Conservation (phyloP, 1,139 yeast species). For the Debaryomyces nepalensis region DNA sequence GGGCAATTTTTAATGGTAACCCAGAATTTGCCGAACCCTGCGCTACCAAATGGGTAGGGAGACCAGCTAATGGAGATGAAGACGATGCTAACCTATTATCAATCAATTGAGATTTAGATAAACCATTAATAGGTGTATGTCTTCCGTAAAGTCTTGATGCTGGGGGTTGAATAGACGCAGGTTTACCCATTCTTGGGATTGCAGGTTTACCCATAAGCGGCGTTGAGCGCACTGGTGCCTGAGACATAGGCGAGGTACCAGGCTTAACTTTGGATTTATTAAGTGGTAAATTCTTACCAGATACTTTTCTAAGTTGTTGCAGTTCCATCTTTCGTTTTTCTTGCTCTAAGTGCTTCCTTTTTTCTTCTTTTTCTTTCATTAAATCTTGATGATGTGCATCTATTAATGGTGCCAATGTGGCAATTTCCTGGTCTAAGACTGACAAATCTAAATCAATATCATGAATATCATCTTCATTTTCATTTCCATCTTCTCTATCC, state of each 20-base stretch:
- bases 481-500: slow-evolving; percentile 21
- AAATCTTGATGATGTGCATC: slow-evolving; percentile 40
- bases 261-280: slow-evolving; percentile 5
- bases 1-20: slow-evolving; percentile 24
- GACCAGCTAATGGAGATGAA: slow-evolving; percentile 20
- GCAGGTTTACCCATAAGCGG: slow-evolving; percentile 49
- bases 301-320: slow-evolving; percentile 20
- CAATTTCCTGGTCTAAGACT: slow-evolving; percentile 46
- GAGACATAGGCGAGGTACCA: neutral
- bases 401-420: slow-evolving; percentile 44
- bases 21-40: slow-evolving; percentile 15
- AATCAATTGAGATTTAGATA: slow-evolving; percentile 21
- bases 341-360: slow-evolving; percentile 27
- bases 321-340: slow-evolving; percentile 28
- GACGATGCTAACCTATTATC: slow-evolving; percentile 26
- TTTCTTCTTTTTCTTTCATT: slow-evolving; percentile 29
- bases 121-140: slow-evolving; percentile 16
- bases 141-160: slow-evolving; percentile 42
- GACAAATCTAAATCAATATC: slow-evolving; percentile 34
- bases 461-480: slow-evolving; percentile 5
- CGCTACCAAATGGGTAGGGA: slow-evolving; percentile 29
- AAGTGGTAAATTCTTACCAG: slow-evolving; percentile 3
- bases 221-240: slow-evolving; percentile 19
- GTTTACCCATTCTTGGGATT: slow-evolving; percentile 47
- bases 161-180: slow-evolving; percentile 55